Evolutionary conservation across 345 rosid species (phyloP), one percentile per base, ranked within the genome.

Genomic region (Stellera chamaejasme): DNA sequence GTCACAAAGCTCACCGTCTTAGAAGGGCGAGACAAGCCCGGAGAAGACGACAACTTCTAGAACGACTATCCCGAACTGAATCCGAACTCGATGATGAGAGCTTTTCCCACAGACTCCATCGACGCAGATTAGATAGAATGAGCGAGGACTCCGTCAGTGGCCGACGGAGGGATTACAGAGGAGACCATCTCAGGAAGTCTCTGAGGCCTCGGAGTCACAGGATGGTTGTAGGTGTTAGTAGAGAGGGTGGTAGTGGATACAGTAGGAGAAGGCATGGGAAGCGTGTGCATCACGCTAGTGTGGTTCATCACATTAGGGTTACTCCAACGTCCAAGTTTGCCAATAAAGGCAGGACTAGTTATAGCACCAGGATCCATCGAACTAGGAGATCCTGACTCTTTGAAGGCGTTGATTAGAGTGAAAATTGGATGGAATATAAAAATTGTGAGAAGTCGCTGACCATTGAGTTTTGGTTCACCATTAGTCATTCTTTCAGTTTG

Each of bases 261-360:
- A 32, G 9, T 19, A 49, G 43, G 54, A 61, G 52, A n/a, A 63
- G 50, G 14, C 52, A 51, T 13, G 48, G 23, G 10, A 64, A 47
- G 50, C 72, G 69, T 57, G 54, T 25, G 7, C 61, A 23, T 28
- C 57, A 64, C 59, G 52, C 27, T 11, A 65, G 66, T 66, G 36
- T 14, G 10, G 55, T 68, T 60, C 66, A 67, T 50, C 69, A 68
- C 27, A 56, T 81, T 46, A 72, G 69, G 52, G 77, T 75, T 5
- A 70, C 72, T 55, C 63, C 61, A 59, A 72, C 77, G n/a, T 71
- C 85, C 58, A 74, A 60, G 27, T 79, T 77, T 55, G 78, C 61
- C 3, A 65, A 61, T 15, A 77, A 84, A 68, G 66, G 74, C 26
- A 50, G 52, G 42, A 65, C 23, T 19, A 19, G 52, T 43, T 25